A percentile compares a stretch with the other conserved stretches of the same genome.
Conservation (phyloP, 257 asterid genomes). For the Scutellaria barbata region DNA sequence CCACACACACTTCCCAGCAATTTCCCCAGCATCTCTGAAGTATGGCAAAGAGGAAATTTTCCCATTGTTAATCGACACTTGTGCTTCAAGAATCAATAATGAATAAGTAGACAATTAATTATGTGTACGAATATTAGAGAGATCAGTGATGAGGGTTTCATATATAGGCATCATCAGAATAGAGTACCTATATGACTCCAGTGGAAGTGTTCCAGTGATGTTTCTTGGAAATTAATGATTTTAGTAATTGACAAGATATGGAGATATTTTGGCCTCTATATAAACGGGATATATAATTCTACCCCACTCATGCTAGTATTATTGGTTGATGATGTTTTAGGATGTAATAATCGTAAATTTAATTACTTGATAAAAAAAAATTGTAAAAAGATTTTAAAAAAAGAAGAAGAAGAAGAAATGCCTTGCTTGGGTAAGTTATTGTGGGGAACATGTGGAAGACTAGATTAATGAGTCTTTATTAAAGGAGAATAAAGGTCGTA, state of each 20-base stretch:
- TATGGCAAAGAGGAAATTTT: conserved; percentile 17
- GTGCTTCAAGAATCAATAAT: not conserved
- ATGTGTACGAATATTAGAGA: not conserved
- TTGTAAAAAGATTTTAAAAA: too few species aligned
- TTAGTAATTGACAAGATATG: not conserved
- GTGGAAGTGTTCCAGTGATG: not conserved
- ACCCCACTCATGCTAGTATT: too few species aligned
- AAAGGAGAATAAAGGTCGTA: conserved; percentile 4
- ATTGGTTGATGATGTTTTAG: too few species aligned
- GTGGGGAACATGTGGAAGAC: conserved; percentile 9
- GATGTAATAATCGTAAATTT: too few species aligned
- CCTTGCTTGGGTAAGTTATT: conserved; percentile 30
- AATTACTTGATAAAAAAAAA: too few species aligned
- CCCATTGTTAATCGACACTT: conserved; percentile 23
- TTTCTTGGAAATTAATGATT: not conserved
- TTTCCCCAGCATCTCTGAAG: conserved; percentile 52
- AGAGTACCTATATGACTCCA: conserved; percentile 14
- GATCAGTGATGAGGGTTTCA: not conserved
- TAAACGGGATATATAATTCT: too few species aligned
- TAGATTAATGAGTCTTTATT: not conserved
- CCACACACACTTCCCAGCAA: conserved; percentile 51
- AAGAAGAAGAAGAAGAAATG: not conserved
- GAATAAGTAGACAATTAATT: too few species aligned
- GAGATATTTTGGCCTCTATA: not conserved
- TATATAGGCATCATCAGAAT: conserved; percentile 13